Conservation (phyloP, 106 monocot genomes). For the Dendrobium huoshanense region DNA sequence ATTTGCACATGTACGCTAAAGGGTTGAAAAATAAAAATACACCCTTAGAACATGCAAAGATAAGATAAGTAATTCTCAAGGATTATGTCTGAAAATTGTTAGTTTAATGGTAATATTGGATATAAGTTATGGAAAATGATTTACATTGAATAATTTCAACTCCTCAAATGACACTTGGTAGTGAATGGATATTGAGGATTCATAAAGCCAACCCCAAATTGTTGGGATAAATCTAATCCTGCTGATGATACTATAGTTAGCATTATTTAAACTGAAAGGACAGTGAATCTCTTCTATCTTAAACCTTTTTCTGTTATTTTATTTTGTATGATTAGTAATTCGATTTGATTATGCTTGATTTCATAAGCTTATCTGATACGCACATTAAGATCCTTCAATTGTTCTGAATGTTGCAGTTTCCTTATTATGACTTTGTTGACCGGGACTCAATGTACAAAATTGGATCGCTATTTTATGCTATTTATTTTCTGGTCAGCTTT, state of each 20-base stretch:
- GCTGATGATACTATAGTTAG: background rate
- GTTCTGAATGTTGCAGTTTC: slow-evolving; percentile 61
- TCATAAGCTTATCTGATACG: background rate
- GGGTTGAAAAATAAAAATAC: too few relatives aligned
- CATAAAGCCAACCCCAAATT: background rate
- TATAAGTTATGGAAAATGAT: background rate
- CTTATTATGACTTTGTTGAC: slow-evolving; percentile 92
- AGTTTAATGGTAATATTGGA: background rate
- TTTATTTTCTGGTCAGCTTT: slow-evolving; percentile 98
- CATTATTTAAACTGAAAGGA: background rate
- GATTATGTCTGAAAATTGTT: background rate
- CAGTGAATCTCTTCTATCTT: background rate
- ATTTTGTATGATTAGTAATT: background rate
- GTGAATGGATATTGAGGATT: background rate
- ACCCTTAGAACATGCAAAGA: background rate
- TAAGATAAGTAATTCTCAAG: background rate
- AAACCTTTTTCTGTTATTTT: background rate
- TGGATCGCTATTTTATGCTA: slow-evolving; percentile 94
- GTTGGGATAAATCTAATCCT: background rate
- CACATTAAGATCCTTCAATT: background rate
- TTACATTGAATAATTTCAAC: background rate
- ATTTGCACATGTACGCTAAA: too few relatives aligned
- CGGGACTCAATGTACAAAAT: slow-evolving; percentile 87
- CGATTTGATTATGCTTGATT: background rate
- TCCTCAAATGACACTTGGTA: background rate